Percentiles rank a stretch among this genome's conserved stretches.
phyloP scores from a whole-genome alignment of 345 rosid genomes.

The Angophora floribunda region DNA sequence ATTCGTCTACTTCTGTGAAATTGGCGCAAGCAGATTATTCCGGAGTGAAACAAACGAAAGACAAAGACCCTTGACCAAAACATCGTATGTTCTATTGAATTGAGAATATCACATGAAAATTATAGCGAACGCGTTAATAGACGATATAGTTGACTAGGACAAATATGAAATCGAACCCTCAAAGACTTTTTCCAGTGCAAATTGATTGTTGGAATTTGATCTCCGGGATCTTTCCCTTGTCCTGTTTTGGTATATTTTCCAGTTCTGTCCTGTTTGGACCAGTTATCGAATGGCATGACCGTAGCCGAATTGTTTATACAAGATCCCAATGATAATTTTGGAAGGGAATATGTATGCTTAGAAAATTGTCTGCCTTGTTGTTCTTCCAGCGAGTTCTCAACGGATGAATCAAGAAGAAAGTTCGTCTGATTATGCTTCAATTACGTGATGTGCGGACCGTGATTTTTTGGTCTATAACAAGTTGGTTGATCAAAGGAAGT shows the following conservation, averaged over 20 bases:
- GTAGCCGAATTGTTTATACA: not conserved
- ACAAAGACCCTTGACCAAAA: not conserved
- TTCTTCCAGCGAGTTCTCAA: not conserved
- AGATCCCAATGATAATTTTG: not conserved
- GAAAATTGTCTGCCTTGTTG: not conserved
- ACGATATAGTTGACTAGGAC: too few species aligned
- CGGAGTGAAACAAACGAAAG: not conserved
- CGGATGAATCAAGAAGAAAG: not conserved
- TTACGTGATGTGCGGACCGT: not conserved
- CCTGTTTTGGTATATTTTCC: not conserved
- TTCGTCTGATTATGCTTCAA: not conserved
- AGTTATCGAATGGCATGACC: not conserved
- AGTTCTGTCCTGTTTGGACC: not conserved
- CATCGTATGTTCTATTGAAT: not conserved
- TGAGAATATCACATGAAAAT: not conserved
- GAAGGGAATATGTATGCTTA: too few species aligned
- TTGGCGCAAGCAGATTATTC: not conserved
- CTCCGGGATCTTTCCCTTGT: too few species aligned
- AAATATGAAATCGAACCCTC: too few species aligned
- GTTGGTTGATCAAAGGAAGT: not conserved
- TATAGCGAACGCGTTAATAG: not conserved
- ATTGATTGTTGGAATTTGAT: too few species aligned
- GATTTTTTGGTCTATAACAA: too few species aligned
- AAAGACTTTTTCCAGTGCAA: too few species aligned
- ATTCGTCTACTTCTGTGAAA: not conserved